A percentile compares a stretch with the other conserved stretches of the same genome.
phyloP scores from a whole-genome alignment of 2,329 filamentous ascomycete species.

The Aspergillus tanneri region DNA sequence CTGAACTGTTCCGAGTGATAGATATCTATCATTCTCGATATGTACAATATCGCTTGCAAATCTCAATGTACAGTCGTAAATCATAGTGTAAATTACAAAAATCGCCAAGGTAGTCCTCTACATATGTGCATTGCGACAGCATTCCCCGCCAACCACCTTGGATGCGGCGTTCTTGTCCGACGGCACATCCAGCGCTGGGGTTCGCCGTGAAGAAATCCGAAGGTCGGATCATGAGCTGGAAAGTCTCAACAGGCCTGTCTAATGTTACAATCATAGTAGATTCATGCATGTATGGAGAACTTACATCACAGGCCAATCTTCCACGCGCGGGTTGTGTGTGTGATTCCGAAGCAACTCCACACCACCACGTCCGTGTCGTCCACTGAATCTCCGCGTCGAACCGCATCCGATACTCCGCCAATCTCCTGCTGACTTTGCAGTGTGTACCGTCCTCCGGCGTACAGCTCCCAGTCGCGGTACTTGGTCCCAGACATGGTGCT shows the following conservation, averaged over 20 bases:
- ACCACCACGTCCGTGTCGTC: constrained; percentile 45
- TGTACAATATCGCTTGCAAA: too few species aligned
- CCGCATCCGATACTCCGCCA: constrained; percentile 35
- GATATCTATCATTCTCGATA: background rate
- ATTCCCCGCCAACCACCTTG: constrained; percentile 31
- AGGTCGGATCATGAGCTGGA: constrained; percentile 47
- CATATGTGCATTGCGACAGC: constrained; percentile 35
- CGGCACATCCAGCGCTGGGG: constrained; percentile 55
- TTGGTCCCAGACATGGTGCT: constrained; percentile 56
- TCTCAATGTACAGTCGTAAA: constrained; percentile 4
- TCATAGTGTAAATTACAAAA: background rate
- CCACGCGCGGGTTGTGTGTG: constrained; percentile 46
- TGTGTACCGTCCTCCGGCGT: constrained; percentile 56
- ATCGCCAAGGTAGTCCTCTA: constrained; percentile 10
- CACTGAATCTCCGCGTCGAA: constrained; percentile 34
- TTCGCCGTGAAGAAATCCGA: constrained; percentile 56
- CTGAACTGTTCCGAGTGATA: too few species aligned
- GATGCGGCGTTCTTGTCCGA: constrained; percentile 38
- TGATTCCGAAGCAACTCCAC: constrained; percentile 47
- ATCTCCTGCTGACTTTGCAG: constrained; percentile 50
- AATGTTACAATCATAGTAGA: constrained; percentile 10
- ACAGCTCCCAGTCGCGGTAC: constrained; percentile 53
- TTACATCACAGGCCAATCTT: constrained; percentile 48
- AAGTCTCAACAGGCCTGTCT: constrained; percentile 37
- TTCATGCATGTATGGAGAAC: constrained; percentile 1